Conservation (phyloP, 164 flowering plant genomes). For the Stephania yunnanensis region DNA sequence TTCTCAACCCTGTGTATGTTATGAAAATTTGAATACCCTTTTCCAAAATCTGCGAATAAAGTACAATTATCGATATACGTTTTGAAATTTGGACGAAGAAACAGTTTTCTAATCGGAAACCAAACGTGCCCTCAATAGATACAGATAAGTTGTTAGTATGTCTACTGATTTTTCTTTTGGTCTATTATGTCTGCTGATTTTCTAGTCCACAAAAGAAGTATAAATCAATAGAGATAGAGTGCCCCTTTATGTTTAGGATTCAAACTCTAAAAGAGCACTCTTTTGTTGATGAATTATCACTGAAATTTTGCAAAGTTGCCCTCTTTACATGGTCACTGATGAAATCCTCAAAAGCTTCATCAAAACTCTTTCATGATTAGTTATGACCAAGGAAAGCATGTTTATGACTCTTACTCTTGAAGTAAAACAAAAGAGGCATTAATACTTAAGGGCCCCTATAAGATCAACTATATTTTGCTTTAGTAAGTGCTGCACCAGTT, state of each 20-base stretch:
- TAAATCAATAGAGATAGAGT: background rate
- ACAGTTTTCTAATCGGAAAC: no score
- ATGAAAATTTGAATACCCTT: no score
- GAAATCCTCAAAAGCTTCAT: background rate
- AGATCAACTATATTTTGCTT: background rate
- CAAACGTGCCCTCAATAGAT: background rate
- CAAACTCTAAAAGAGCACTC: background rate
- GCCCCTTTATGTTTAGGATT: background rate
- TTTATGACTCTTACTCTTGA: background rate
- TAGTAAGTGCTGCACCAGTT: background rate
- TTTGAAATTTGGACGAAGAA: no score
- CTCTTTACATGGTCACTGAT: background rate
- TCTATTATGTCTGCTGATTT: no score
- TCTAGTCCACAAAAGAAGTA: no score
- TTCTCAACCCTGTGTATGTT: no score
- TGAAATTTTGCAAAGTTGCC: background rate
- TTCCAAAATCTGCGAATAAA: no score
- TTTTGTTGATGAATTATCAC: background rate
- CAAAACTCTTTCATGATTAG: constrained; percentile 1
- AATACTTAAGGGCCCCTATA: background rate
- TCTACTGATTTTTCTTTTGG: no score
- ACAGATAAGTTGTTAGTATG: no score
- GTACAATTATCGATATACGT: no score
- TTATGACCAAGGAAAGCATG: background rate
- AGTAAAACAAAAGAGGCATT: background rate